phyloP scores from a whole-genome alignment of 495 filamentous ascomycete genomes.

The Astrocystis sublimbata region DNA sequence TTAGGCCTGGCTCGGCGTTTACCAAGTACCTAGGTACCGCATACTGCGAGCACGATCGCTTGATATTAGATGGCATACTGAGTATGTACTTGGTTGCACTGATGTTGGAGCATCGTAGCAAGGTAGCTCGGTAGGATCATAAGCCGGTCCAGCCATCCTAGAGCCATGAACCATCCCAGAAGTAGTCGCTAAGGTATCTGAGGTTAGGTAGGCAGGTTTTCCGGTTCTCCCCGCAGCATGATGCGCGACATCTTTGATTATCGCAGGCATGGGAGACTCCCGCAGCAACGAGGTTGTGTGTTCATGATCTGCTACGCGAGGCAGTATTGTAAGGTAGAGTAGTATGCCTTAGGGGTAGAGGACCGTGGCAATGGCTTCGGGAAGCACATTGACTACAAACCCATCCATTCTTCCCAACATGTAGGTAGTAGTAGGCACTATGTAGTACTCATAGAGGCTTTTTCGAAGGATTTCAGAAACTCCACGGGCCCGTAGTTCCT shows the following conservation, averaged over 20 bases:
- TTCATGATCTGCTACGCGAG: neutral
- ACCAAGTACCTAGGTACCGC: conserved; percentile 7
- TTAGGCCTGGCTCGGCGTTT: conserved; percentile 13
- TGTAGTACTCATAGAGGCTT: neutral
- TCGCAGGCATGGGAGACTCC: conserved; percentile 7
- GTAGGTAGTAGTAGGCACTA: neutral
- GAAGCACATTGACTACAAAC: neutral
- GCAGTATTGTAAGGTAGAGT: no score
- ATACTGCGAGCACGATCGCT: no score
- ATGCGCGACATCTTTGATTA: conserved; percentile 17
- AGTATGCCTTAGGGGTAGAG: neutral
- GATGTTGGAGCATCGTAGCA: conserved; percentile 2
- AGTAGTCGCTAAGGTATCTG: no score
- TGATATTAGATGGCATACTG: no score
- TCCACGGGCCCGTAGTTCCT: neutral
- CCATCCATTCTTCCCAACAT: neutral
- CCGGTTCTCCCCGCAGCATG: conserved; percentile 4
- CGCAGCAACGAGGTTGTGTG: neutral
- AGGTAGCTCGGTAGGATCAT: no score
- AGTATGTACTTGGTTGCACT: conserved; percentile 3
- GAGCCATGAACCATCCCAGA: no score
- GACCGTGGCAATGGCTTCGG: conserved; percentile 7
- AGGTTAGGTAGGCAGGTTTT: neutral
- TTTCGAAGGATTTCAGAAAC: conserved; percentile 6
- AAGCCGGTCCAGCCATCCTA: neutral